Evolutionary conservation across 2,329 filamentous ascomycete species (phyloP), one percentile per base, ranked within the genome.

Genomic region (Lachnellula subtilissima): DNA sequence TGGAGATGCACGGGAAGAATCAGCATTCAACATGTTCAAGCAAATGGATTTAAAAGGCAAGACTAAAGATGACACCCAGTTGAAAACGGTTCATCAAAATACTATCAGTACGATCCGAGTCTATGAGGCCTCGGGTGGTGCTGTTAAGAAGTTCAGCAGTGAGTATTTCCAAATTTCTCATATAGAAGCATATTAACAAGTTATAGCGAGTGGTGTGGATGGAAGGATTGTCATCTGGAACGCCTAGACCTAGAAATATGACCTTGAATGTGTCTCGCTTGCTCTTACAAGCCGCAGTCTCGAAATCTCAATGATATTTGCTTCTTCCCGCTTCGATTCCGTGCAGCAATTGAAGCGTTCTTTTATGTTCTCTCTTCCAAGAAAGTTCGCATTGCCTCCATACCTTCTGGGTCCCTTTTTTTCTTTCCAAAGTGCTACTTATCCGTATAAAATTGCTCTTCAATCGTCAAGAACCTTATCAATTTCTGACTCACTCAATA

Each of bases 41-140:
- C 92, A 97, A 77, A 97, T 99, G 94, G 94, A 99, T 74, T 80
- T 99, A 63, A 96, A 94, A 80, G 94, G 94, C 60, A 96, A 96
- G 75, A 78, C 80, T 54, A 90, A 90, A 70, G 91, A 96, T 68
- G 92, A 97, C 71, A 97, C 92, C 4, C 89, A 96, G 76, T 80
- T 99, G 65, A 94, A 91, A 76, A 97, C 94, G 11, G 85, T 94
- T 48, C 94, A 99, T 74, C 94, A 99, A 72, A 99, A 99, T 75
- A 96, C 92, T 25, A 89, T 99, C 70, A 91, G 84, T 69, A 96
- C 86, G 2, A 78, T 99, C 50, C 84, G 94, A 45, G 79, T 84
- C 19, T 97, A 87, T 70, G 84, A 91, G 67, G 81, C 81, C 54
- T 77, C 78, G 43, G 84, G 82, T 35, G 83, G 80, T 48, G 75